Conservation (phyloP, 129 eudicot species). For the Flaveria bidentis region DNA sequence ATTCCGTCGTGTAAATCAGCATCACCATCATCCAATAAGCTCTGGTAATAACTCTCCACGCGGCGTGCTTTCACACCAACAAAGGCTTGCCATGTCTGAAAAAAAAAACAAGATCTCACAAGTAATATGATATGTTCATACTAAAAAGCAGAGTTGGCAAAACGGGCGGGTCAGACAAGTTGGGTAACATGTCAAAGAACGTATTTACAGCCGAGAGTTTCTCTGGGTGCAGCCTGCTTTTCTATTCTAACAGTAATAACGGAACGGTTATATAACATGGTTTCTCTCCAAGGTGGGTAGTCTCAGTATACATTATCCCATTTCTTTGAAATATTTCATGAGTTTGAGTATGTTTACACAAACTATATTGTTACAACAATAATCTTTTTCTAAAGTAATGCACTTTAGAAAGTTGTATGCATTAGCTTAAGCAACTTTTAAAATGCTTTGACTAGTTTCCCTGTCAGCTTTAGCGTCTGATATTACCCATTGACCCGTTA, state of each 20-base stretch:
- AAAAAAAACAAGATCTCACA: slow-evolving; percentile 21
- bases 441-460: background rate
- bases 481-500: too few relatives aligned
- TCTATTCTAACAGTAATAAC: too few relatives aligned
- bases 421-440: background rate
- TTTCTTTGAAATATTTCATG: too few relatives aligned
- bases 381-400: background rate
- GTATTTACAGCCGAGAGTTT: too few relatives aligned
- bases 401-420: background rate
- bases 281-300: too few relatives aligned
- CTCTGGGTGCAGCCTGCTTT: too few relatives aligned
- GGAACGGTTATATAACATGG: too few relatives aligned
- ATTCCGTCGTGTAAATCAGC: slow-evolving; percentile 2
- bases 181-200: background rate
- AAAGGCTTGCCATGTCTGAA: slow-evolving; percentile 96
- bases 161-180: background rate
- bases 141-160: background rate
- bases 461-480: too few relatives aligned
- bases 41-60: slow-evolving; percentile 77
- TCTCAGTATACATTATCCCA: too few relatives aligned
- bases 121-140: too few relatives aligned
- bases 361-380: background rate
- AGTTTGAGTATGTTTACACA: too few relatives aligned
- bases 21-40: slow-evolving; percentile 57
- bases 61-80: slow-evolving; percentile 87